Evolutionary conservation across 306 rosid genomes (phyloP).

Genomic region (Pyrus communis): DNA sequence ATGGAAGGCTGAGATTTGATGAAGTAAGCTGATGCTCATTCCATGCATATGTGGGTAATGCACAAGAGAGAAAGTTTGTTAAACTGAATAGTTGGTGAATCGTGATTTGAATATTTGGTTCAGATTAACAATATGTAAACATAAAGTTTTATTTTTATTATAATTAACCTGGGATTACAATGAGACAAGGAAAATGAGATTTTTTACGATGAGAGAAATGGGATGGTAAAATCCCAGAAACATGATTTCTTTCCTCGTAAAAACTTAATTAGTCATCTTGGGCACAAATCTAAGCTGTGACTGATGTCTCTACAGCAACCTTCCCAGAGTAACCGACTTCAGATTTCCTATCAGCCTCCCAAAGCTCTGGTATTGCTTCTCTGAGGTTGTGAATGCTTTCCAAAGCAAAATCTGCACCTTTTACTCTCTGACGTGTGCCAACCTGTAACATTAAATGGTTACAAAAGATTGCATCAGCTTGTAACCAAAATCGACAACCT

Average conservation of each 20-base stretch:
- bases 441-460: slow-evolving; percentile 31
- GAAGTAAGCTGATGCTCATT: no score
- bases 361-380: slow-evolving; percentile 81
- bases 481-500: background rate
- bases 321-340: slow-evolving; percentile 61
- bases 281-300: slow-evolving; percentile 45
- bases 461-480: background rate
- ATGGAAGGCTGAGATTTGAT: no score
- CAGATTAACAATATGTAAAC: background rate
- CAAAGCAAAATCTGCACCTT: slow-evolving; percentile 90
- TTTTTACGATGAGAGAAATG: background rate
- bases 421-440: slow-evolving; percentile 74
- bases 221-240: background rate
- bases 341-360: slow-evolving; percentile 67
- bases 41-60: no score
- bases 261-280: background rate
- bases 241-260: background rate
- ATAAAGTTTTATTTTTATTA: background rate
- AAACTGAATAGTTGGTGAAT: background rate
- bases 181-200: background rate
- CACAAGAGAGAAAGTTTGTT: no score
- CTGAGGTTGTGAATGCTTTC: slow-evolving; percentile 94
- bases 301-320: slow-evolving; percentile 77
- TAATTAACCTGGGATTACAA: background rate
- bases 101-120: background rate